Evolutionary conservation across 345 rosid species (phyloP).

Genomic region (Camelina sativa): DNA sequence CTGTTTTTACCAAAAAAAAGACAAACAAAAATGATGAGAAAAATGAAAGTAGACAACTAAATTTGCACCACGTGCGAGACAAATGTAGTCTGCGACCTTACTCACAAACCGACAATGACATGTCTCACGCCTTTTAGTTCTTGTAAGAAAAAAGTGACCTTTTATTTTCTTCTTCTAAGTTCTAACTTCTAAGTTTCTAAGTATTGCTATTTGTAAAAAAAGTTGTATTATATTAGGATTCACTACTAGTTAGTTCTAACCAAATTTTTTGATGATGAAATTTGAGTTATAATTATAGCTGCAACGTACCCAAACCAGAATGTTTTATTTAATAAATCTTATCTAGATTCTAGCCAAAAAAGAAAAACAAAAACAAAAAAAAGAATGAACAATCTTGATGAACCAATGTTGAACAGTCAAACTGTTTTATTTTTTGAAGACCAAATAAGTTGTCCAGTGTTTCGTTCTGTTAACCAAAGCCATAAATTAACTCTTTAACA

Average conservation of each 20-base stretch:
- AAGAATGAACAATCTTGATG: neutral
- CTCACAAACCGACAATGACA: slow-evolving; percentile 33
- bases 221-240: neutral
- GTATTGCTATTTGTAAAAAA: neutral
- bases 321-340: too few relatives aligned
- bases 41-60: neutral
- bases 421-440: neutral
- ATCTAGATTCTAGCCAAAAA: neutral
- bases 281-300: too few relatives aligned
- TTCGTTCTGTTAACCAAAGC: slow-evolving; percentile 7
- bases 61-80: slow-evolving; percentile 39
- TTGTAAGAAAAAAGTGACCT: slow-evolving; percentile 8
- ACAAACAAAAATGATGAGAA: too few relatives aligned
- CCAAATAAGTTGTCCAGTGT: slow-evolving; percentile 11
- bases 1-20: too few relatives aligned
- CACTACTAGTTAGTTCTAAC: too few relatives aligned
- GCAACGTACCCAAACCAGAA: neutral
- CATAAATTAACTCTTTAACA: slow-evolving; percentile 11
- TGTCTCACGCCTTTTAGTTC: slow-evolving; percentile 6
- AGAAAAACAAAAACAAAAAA: neutral
- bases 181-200: neutral
- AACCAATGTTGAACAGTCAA: slow-evolving; percentile 24
- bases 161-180: neutral
- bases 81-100: slow-evolving; percentile 35
- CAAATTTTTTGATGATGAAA: too few relatives aligned